A percentile compares a stretch with the other conserved stretches of the same genome.
phyloP scores from a whole-genome alignment of 2,329 filamentous ascomycete species.

The Hymenoscyphus fraxineus region DNA sequence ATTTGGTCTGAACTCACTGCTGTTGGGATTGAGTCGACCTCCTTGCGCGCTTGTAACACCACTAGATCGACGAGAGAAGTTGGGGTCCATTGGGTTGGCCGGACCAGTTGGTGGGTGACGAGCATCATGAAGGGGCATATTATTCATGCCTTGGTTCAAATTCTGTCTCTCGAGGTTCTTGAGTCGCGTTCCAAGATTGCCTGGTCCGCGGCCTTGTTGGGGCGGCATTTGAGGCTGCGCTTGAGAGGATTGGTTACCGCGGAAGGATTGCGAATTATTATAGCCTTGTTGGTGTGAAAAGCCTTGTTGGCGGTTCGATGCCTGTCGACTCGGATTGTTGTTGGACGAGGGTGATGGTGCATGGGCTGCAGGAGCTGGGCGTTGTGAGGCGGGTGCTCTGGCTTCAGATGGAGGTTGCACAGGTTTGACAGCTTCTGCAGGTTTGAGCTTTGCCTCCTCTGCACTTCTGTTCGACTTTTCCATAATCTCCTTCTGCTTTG shows the following conservation, averaged over 20 bases:
- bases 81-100: conserved; percentile 50
- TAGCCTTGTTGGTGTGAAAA: conserved; percentile 45
- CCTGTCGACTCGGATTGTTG: conserved; percentile 27
- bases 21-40: conserved; percentile 61
- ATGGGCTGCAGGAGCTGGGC: conserved; percentile 46
- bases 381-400: conserved; percentile 34
- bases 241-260: conserved; percentile 26
- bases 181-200: conserved; percentile 27
- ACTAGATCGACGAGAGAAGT: conserved; percentile 52
- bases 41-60: conserved; percentile 49
- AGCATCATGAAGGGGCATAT: conserved; percentile 47
- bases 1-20: conserved; percentile 80
- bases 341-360: conserved; percentile 32
- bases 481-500: conserved; percentile 89
- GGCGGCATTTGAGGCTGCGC: conserved; percentile 25
- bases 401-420: conserved; percentile 45
- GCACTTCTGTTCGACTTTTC: conserved; percentile 78
- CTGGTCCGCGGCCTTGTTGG: conserved; percentile 24
- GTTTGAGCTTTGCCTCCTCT: conserved; percentile 52
- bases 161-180: conserved; percentile 30
- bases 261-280: conserved; percentile 38
- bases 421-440: conserved; percentile 41
- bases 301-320: conserved; percentile 34
- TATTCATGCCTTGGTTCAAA: conserved; percentile 20
- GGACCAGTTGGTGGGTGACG: conserved; percentile 74